Evolutionary conservation across 495 filamentous ascomycete species (phyloP).

Genomic region (Aspergillus nanangensis): DNA sequence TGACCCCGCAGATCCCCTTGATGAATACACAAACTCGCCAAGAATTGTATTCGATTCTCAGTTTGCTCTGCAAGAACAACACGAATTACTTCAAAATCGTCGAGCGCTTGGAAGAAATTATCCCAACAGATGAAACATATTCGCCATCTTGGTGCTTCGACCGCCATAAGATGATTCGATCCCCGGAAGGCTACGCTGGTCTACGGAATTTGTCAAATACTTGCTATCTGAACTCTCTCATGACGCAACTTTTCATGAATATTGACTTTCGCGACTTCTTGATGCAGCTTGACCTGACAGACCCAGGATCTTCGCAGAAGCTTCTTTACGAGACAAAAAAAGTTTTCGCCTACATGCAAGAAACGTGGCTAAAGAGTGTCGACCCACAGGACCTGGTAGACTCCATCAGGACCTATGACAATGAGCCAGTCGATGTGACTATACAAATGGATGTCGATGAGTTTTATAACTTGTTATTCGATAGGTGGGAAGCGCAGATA

Average conservation of each 20-base stretch:
- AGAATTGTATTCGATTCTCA: constrained; percentile 60
- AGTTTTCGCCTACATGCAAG: constrained; percentile 83
- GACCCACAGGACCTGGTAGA: constrained; percentile 70
- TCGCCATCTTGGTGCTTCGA: constrained; percentile 58
- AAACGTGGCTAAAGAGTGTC: constrained; percentile 64
- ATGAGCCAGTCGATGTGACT: constrained; percentile 76
- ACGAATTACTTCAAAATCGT: constrained; percentile 48
- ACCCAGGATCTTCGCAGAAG: constrained; percentile 53
- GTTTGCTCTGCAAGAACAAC: constrained; percentile 53
- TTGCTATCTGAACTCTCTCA: constrained; percentile 93
- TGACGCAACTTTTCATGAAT: constrained; percentile 98
- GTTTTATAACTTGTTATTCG: constrained; percentile 92
- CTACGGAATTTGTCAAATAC: constrained; percentile 90
- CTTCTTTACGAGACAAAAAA: constrained; percentile 73
- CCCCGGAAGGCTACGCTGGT: constrained; percentile 74
- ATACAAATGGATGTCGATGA: constrained; percentile 98
- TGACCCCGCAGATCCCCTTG: constrained; percentile 37
- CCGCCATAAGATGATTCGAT: constrained; percentile 62
- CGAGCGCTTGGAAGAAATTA: constrained; percentile 47
- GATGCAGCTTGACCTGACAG: constrained; percentile 54
- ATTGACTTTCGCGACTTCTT: constrained; percentile 82
- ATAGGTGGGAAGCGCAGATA: constrained; percentile 85
- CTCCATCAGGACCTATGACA: constrained; percentile 78
- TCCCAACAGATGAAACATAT: constrained; percentile 50
- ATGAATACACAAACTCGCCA: constrained; percentile 54